Conservation (phyloP, 768 basidiomycete genomes). For the Tricholomella constricta region DNA sequence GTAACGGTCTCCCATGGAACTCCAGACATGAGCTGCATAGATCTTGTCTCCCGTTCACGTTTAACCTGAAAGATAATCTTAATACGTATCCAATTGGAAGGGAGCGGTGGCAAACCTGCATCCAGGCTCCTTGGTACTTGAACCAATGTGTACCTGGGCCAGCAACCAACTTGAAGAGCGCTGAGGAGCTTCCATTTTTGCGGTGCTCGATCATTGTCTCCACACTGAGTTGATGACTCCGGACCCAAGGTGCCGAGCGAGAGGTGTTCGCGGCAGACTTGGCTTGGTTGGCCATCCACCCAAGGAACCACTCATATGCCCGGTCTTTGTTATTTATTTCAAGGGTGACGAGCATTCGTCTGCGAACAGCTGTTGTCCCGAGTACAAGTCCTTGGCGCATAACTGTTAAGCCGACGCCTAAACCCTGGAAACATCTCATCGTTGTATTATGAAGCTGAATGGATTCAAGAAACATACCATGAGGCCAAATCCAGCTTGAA, state of each 20-base stretch:
- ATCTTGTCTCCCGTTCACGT: conserved; percentile 90
- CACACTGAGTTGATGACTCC: conserved; percentile 92
- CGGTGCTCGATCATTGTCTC: conserved; percentile 89
- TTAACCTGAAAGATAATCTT: conserved; percentile 64
- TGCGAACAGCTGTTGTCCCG: conserved; percentile 73
- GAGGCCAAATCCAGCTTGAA: conserved; percentile 96
- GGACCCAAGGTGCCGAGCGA: conserved; percentile 50
- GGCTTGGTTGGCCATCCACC: conserved; percentile 88
- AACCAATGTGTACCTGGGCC: conserved; percentile 96
- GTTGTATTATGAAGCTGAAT: background rate
- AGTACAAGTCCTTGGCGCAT: conserved; percentile 71
- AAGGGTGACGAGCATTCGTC: conserved; percentile 90
- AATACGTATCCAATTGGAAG: background rate
- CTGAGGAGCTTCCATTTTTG: conserved; percentile 89
- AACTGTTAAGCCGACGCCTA: conserved; percentile 81
- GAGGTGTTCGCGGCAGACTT: conserved; percentile 26
- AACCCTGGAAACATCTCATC: conserved; percentile 55
- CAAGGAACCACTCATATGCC: conserved; percentile 94
- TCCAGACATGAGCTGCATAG: conserved; percentile 89
- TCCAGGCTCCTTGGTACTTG: conserved; percentile 89
- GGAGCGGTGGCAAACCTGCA: conserved; percentile 66
- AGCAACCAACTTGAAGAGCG: conserved; percentile 90
- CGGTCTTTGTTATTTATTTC: conserved; percentile 97
- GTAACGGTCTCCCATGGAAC: conserved; percentile 97
- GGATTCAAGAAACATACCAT: conserved; percentile 60